These are phyloP conservation scores for Albugo laibachii DNA, from an alignment of 352 stramenopile species.

Conservation along the genomic window DNA sequence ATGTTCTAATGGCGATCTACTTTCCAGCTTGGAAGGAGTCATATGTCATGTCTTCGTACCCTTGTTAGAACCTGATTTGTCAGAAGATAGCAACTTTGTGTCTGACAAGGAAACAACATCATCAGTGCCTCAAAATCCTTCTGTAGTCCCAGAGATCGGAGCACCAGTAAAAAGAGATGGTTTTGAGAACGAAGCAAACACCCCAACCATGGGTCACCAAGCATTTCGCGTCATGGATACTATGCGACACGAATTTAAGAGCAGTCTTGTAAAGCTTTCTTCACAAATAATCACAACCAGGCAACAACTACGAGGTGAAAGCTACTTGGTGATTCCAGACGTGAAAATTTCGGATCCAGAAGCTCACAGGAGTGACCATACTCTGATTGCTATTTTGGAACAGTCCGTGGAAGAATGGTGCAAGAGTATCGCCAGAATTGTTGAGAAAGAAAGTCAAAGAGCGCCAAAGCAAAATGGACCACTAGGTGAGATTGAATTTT, in stretches of 20 bases:
- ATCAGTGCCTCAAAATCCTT: background rate
- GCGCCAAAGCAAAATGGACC: slow-evolving; percentile 76
- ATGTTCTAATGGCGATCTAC: slow-evolving; percentile 67
- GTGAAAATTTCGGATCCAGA: slow-evolving; percentile 80
- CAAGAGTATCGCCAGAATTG: slow-evolving; percentile 73
- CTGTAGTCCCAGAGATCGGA: background rate
- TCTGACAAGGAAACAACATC: slow-evolving; percentile 5
- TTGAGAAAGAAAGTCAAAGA: slow-evolving; percentile 82
- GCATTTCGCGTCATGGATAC: slow-evolving; percentile 67
- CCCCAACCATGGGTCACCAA: background rate
- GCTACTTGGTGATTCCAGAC: slow-evolving; percentile 84
- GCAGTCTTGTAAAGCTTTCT: slow-evolving; percentile 83
- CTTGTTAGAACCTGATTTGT: slow-evolving; percentile 54
- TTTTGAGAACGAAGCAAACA: background rate
- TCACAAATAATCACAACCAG: slow-evolving; percentile 84
- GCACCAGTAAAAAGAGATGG: background rate
- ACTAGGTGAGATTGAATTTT: slow-evolving; percentile 92
- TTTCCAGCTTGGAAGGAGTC: slow-evolving; percentile 70
- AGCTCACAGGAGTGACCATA: slow-evolving; percentile 64
- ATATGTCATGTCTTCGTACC: slow-evolving; percentile 82
- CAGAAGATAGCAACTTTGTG: slow-evolving; percentile 7
- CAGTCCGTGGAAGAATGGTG: slow-evolving; percentile 85
- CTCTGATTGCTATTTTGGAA: slow-evolving; percentile 79
- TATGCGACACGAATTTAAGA: slow-evolving; percentile 76
- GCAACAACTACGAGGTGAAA: slow-evolving; percentile 87